Evolutionary conservation across 1,284 basidiomycete species (phyloP).

Genomic region (Fomitopsis betulina): DNA sequence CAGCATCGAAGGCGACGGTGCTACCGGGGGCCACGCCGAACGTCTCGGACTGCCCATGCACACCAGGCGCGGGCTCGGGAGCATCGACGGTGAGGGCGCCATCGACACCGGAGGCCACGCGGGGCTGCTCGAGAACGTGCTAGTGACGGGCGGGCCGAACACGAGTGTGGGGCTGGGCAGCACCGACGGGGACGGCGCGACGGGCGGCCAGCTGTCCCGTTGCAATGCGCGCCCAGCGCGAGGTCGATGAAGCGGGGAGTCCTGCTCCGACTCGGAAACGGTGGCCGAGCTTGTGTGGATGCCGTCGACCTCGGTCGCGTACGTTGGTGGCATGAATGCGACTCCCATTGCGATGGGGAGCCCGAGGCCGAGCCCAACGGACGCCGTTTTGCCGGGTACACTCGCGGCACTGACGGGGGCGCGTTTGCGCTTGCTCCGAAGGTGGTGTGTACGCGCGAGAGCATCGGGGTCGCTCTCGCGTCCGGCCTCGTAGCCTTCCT

Average conservation of each 20-base stretch:
- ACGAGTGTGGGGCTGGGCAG: not conserved
- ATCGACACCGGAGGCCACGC: conserved; percentile 1
- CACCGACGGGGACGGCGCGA: not conserved
- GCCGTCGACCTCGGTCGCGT: not conserved
- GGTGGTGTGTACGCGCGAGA: not conserved
- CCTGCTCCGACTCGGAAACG: not conserved
- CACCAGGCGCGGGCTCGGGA: not conserved
- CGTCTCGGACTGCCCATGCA: not conserved
- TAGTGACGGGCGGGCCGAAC: not conserved
- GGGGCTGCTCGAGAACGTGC: not conserved
- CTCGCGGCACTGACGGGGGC: not conserved
- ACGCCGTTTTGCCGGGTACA: not conserved
- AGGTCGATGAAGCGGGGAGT: not conserved
- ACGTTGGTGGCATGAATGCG: not conserved
- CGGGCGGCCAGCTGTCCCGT: conserved; percentile 1
- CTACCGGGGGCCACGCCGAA: not conserved
- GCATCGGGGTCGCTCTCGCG: not conserved
- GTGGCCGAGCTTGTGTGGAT: not conserved
- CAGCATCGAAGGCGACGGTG: not conserved
- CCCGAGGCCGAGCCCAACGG: not conserved
- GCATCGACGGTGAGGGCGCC: not conserved
- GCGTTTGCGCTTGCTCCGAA: not conserved
- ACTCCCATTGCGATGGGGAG: not conserved
- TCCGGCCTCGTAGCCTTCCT: not conserved
- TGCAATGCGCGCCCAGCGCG: not conserved